Evolutionary conservation across 2,329 filamentous ascomycete genomes (phyloP).

Genomic region (Fusarium scirpi): DNA sequence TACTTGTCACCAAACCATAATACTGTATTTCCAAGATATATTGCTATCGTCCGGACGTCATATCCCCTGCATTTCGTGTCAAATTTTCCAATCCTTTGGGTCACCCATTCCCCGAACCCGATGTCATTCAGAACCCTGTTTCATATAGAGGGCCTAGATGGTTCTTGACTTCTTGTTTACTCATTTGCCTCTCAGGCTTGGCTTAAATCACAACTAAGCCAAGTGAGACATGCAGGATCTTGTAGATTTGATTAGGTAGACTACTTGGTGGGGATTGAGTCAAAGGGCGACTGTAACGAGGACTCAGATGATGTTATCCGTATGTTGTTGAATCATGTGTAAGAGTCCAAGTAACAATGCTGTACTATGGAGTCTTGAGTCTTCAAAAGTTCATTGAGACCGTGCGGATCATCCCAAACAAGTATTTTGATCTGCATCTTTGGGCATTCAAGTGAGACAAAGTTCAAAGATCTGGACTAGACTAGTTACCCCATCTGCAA

Average conservation of each 20-base stretch:
- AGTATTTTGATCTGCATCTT: background rate
- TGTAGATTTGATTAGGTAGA: background rate
- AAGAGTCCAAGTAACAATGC: background rate
- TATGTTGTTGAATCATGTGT: background rate
- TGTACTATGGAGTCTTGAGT: background rate
- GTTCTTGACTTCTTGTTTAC: slow-evolving; percentile 6
- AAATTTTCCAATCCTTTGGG: slow-evolving; percentile 3
- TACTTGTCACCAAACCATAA: background rate
- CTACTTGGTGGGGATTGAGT: background rate
- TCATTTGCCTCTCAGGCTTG: slow-evolving; percentile 8
- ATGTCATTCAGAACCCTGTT: slow-evolving; percentile 15
- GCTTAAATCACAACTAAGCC: slow-evolving; percentile 14
- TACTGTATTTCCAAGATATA: background rate
- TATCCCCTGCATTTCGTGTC: slow-evolving; percentile 2
- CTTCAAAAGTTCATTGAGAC: background rate
- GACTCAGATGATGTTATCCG: background rate
- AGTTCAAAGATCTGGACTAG: background rate
- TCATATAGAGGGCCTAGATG: slow-evolving; percentile 4
- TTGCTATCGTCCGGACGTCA: slow-evolving; percentile 5
- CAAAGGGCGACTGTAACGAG: slow-evolving; percentile 7
- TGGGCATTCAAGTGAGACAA: background rate
- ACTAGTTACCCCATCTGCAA: background rate
- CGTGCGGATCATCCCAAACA: background rate
- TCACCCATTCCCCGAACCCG: background rate
- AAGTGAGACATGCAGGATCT: slow-evolving; percentile 13